Conservation (phyloP, 2,329 filamentous ascomycete genomes). For the Cladorrhinum sp. region DNA sequence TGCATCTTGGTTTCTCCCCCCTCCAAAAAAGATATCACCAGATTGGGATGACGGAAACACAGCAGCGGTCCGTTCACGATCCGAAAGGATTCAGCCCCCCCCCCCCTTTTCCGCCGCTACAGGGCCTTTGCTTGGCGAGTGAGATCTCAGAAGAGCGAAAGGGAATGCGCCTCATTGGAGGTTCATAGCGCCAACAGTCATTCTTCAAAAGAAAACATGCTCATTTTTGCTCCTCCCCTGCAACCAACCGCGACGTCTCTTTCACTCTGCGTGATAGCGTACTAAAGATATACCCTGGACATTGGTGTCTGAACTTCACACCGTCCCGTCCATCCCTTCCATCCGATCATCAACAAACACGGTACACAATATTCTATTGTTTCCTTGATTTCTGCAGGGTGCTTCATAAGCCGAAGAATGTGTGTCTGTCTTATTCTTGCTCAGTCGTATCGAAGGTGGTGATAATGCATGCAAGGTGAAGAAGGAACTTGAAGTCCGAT, state of each 20-base stretch:
- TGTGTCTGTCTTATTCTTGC: neutral
- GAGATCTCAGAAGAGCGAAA: neutral
- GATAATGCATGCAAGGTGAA: no score
- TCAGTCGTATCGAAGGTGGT: neutral
- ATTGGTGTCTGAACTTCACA: no score
- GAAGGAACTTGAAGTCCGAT: no score
- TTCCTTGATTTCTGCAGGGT: neutral
- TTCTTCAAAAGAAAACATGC: slow-evolving; percentile 7
- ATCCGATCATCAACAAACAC: no score
- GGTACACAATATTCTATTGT: no score
- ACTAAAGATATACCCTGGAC: no score
- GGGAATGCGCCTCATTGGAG: neutral
- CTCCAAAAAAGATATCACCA: neutral
- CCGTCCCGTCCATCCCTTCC: no score
- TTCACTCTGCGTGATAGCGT: neutral
- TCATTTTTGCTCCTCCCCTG: slow-evolving; percentile 13
- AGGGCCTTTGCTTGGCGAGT: neutral
- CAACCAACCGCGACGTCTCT: neutral
- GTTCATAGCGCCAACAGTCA: neutral
- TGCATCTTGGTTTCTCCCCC: neutral
- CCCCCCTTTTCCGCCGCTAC: neutral
- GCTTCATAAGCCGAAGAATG: neutral
- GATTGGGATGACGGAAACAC: neutral
- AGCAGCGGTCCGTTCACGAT: neutral
- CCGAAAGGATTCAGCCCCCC: neutral